Conservation (phyloP, 2,329 filamentous ascomycete species). For the Pseudocercospora pini-densiflorae region DNA sequence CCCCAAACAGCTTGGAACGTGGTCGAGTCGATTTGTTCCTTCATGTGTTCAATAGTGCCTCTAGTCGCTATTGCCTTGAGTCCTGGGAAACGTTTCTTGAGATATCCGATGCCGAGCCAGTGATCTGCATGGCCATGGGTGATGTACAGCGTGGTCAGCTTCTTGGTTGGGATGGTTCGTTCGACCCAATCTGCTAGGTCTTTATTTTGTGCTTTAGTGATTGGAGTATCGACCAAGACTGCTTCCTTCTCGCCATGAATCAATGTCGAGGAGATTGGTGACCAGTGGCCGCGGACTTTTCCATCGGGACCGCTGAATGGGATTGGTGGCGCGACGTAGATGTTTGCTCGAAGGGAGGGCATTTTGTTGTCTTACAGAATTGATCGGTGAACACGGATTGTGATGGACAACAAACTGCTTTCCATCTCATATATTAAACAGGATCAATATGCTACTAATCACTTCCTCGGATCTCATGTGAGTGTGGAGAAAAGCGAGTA, state of each 20-base stretch:
- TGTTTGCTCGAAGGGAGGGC: conserved; percentile 9
- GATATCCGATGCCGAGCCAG: conserved; percentile 12
- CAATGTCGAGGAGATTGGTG: conserved; percentile 14
- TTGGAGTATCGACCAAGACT: conserved; percentile 16
- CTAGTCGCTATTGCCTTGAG: conserved; percentile 10
- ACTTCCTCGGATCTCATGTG: background rate
- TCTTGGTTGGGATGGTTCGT: background rate
- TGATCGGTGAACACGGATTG: background rate
- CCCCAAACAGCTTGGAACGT: conserved; percentile 7
- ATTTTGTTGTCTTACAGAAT: background rate
- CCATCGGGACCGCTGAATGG: conserved; percentile 10
- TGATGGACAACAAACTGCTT: background rate
- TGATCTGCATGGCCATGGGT: conserved; percentile 22
- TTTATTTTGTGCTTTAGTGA: conserved; percentile 8
- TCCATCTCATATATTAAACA: background rate
- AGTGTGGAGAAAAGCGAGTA: background rate
- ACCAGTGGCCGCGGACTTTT: conserved; percentile 9
- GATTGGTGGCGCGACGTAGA: conserved; percentile 15
- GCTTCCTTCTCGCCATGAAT: conserved; percentile 13
- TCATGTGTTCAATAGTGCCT: conserved; percentile 18
- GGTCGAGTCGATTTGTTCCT: conserved; percentile 8
- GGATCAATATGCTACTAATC: background rate
- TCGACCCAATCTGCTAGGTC: conserved; percentile 16
- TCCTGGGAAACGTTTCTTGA: conserved; percentile 12
- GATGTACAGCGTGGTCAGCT: conserved; percentile 14